These are phyloP conservation scores for Saccharomycopsis fibuligera DNA, from an alignment of 805 yeast species.

Conservation along the genomic window DNA sequence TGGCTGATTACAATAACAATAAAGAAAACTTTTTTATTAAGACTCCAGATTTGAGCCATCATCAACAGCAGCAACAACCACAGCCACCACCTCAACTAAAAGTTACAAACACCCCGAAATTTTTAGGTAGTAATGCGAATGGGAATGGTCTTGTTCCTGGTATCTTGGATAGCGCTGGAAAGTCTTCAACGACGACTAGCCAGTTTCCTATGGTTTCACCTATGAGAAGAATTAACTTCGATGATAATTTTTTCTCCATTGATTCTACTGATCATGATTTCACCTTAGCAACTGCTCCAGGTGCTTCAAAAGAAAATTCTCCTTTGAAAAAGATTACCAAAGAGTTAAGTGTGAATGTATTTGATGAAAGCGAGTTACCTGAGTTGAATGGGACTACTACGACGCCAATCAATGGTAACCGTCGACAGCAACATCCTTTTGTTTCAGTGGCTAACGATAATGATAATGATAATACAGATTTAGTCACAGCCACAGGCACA, in stretches of 20 bases:
- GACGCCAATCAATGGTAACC: neutral
- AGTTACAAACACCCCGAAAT: too few species aligned
- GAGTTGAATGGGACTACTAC: neutral
- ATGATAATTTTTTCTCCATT: neutral
- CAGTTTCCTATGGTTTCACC: constrained; percentile 6
- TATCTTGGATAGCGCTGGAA: neutral
- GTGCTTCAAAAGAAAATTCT: neutral
- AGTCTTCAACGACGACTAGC: neutral
- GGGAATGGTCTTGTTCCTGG: neutral
- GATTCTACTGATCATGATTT: neutral
- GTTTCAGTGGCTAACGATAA: neutral
- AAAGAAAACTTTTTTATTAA: constrained; percentile 7
- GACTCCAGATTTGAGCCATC: constrained; percentile 1
- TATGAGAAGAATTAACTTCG: constrained; percentile 7
- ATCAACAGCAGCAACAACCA: neutral
- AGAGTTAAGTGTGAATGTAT: constrained; percentile 3
- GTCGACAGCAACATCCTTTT: neutral
- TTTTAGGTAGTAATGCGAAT: too few species aligned
- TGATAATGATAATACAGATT: neutral
- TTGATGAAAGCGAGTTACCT: neutral
- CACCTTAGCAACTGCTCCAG: neutral
- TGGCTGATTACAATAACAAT: constrained; percentile 5
- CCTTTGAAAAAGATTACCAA: constrained; percentile 3
- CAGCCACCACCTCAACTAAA: too few species aligned
- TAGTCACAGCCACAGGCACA: neutral